Evolutionary conservation across 2,329 filamentous ascomycete genomes (phyloP).

Genomic region (Exophiala oligosperma): DNA sequence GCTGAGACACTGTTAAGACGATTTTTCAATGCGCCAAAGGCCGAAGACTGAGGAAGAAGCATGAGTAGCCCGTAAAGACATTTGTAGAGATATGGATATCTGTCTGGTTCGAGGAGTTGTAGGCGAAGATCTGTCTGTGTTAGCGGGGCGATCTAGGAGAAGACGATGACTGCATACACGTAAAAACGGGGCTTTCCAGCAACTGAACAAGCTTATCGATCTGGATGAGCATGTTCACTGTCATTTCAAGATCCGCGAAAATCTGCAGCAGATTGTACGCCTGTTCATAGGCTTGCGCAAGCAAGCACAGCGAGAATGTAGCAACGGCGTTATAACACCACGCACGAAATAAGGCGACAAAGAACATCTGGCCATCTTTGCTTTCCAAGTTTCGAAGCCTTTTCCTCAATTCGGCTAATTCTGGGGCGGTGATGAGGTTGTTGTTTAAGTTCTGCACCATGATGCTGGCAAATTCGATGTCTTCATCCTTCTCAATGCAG

Average conservation of each 20-base stretch:
- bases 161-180: slow-evolving; percentile 64
- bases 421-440: slow-evolving; percentile 95
- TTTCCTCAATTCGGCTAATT: slow-evolving; percentile 87
- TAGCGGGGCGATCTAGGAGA: slow-evolving; percentile 20
- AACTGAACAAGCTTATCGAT: slow-evolving; percentile 98
- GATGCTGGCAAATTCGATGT: slow-evolving; percentile 97
- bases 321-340: slow-evolving; percentile 99
- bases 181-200: slow-evolving; percentile 95
- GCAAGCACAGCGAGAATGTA: slow-evolving; percentile 90
- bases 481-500: slow-evolving; percentile 95
- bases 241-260: slow-evolving; percentile 97
- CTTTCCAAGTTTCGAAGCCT: slow-evolving; percentile 86
- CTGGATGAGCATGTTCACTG: slow-evolving; percentile 96
- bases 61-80: slow-evolving; percentile 96
- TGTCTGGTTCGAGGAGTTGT: slow-evolving; percentile 92
- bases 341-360: slow-evolving; percentile 88
- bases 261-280: slow-evolving; percentile 95
- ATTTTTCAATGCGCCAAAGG: slow-evolving; percentile 95
- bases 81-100: slow-evolving; percentile 93
- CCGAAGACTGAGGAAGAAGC: slow-evolving; percentile 96
- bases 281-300: slow-evolving; percentile 97
- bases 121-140: slow-evolving; percentile 75
- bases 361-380: slow-evolving; percentile 93
- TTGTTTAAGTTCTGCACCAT: slow-evolving; percentile 99
- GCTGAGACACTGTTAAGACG: slow-evolving; percentile 94